Evolutionary conservation across 177 flowering plant species (phyloP).

Genomic region (Vitis hybrid): DNA sequence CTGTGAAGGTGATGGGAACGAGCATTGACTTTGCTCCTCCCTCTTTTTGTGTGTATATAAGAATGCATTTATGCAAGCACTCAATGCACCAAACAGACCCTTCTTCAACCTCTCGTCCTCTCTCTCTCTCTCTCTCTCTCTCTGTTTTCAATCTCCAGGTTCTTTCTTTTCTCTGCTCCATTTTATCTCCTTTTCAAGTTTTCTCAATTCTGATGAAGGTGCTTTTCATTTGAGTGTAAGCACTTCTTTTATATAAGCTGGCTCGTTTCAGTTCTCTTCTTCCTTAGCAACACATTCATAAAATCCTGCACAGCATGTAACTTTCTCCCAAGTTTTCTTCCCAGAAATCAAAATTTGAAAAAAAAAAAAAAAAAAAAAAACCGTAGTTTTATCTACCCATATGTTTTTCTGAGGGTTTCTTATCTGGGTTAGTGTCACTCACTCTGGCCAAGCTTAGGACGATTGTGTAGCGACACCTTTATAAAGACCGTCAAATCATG

Average conservation of each 20-base stretch:
- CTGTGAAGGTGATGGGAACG: too few relatives aligned
- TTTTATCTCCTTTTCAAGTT: too few relatives aligned
- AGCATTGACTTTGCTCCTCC: too few relatives aligned
- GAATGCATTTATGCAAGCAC: too few relatives aligned
- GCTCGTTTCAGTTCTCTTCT: conserved; percentile 13
- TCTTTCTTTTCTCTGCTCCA: too few relatives aligned
- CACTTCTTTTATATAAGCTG: conserved; percentile 6
- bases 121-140: too few relatives aligned
- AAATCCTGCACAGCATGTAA: conserved; percentile 38
- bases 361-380: conserved; percentile 23
- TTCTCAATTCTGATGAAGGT: too few relatives aligned
- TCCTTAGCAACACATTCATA: conserved; percentile 33
- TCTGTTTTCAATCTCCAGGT: too few relatives aligned
- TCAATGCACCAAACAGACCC: too few relatives aligned
- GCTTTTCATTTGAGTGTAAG: too few relatives aligned
- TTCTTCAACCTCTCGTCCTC: too few relatives aligned
- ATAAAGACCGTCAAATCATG: conserved; percentile 50
- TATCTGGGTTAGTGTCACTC: conserved; percentile 1
- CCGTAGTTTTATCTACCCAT: neutral
- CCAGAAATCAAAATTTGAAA: neutral
- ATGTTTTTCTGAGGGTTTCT: neutral
- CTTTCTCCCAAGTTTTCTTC: neutral
- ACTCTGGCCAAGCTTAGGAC: conserved; percentile 25
- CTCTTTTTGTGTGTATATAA: too few relatives aligned
- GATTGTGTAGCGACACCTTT: conserved; percentile 27